phyloP scores from a whole-genome alignment of 768 basidiomycete species.

The Hysterangium stoloniferum region DNA sequence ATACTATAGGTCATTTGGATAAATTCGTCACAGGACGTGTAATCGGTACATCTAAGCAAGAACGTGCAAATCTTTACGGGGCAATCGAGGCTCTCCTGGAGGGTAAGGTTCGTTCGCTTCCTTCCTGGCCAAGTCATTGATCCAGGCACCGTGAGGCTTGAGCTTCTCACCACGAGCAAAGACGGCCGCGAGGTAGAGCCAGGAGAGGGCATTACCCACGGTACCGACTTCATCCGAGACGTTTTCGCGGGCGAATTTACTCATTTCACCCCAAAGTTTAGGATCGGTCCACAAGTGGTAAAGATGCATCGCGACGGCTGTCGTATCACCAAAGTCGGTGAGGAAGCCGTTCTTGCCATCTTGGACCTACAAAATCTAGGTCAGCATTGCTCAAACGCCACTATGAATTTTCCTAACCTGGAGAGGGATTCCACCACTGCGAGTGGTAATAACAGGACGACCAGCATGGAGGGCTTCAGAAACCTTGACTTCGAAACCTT shows the following conservation, averaged over 20 bases:
- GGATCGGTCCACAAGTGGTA: slow-evolving; percentile 74
- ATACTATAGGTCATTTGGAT: no score
- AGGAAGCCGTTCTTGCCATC: slow-evolving; percentile 86
- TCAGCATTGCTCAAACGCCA: not conserved
- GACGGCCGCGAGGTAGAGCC: slow-evolving; percentile 73
- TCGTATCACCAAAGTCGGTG: slow-evolving; percentile 69
- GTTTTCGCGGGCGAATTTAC: slow-evolving; percentile 61
- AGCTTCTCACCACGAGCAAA: slow-evolving; percentile 69
- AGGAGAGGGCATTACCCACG: slow-evolving; percentile 66
- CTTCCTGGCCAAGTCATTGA: slow-evolving; percentile 72
- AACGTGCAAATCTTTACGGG: slow-evolving; percentile 51
- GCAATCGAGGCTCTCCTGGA: slow-evolving; percentile 62
- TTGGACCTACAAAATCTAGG: slow-evolving; percentile 34
- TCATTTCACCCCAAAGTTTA: slow-evolving; percentile 40
- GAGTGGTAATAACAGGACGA: slow-evolving; percentile 75
- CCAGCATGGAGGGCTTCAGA: slow-evolving; percentile 91
- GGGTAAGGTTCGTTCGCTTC: slow-evolving; percentile 69
- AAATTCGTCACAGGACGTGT: no score
- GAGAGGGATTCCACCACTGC: slow-evolving; percentile 90
- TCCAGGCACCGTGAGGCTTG: slow-evolving; percentile 74
- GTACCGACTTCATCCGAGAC: slow-evolving; percentile 82
- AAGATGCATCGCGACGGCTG: slow-evolving; percentile 66
- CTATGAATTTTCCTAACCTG: slow-evolving; percentile 31
- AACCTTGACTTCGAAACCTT: slow-evolving; percentile 97
- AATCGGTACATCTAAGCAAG: no score